Percentiles rank a stretch among this genome's conserved stretches.
phyloP scores from a whole-genome alignment of 2,329 filamentous ascomycete species.

The Fusarium agapanthi region DNA sequence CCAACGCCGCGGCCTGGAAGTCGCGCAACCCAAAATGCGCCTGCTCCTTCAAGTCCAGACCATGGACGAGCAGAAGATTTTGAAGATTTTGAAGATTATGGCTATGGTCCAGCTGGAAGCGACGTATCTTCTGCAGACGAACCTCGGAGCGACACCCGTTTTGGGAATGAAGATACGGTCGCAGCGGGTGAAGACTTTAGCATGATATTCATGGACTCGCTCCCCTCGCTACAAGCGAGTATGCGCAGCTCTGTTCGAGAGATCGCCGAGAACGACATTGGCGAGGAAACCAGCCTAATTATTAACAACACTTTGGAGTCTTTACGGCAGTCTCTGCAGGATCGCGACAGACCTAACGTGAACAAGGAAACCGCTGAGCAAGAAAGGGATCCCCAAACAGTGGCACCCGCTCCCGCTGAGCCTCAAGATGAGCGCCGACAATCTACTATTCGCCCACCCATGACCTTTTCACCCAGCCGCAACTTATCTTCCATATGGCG shows the following conservation, averaged over 20 bases:
- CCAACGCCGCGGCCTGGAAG: constrained; percentile 46
- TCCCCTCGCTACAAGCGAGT: constrained; percentile 59
- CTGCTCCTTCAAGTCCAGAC: constrained; percentile 17
- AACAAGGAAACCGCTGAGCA: constrained; percentile 15
- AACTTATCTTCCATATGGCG: constrained; percentile 42
- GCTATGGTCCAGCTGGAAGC: constrained; percentile 44
- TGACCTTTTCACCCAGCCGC: constrained; percentile 34
- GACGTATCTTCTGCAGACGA: constrained; percentile 48
- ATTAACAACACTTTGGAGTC: constrained; percentile 65
- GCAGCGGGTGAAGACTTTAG: constrained; percentile 65
- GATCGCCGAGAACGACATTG: constrained; percentile 55
- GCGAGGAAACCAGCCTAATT: constrained; percentile 65
- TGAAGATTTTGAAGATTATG: constrained; percentile 40
- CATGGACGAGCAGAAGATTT: constrained; percentile 22
- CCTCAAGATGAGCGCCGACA: constrained; percentile 19
- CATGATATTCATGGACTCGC: constrained; percentile 66
- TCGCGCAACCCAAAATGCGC: constrained; percentile 16
- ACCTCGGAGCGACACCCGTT: constrained; percentile 33
- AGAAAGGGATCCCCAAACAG: constrained; percentile 3
- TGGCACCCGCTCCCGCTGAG: neutral
- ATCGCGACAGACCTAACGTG: constrained; percentile 22
- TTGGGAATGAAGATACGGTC: constrained; percentile 52
- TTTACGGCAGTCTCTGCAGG: constrained; percentile 50
- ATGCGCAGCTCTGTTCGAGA: constrained; percentile 47
- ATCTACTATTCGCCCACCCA: constrained; percentile 27